A percentile compares a stretch with the other conserved stretches of the same genome.
phyloP scores from a whole-genome alignment of 176 grass and related monocot species.

The Oryza longistaminata region DNA sequence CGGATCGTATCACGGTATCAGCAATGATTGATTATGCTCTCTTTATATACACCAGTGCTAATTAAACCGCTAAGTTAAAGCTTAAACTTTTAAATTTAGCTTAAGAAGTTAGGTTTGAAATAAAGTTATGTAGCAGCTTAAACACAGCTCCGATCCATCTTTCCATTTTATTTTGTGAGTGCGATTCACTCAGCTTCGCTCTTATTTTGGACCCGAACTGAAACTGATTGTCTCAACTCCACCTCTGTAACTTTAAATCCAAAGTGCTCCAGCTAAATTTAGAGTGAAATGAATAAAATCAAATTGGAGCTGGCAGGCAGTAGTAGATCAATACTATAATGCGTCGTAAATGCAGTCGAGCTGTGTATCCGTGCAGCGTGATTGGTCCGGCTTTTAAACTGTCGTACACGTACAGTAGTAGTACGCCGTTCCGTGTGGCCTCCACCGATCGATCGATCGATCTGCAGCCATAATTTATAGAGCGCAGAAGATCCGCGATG shows the following conservation, averaged over 20 bases:
- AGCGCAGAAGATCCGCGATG: not conserved
- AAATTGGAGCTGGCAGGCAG: not conserved
- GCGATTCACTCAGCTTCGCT: too few species aligned
- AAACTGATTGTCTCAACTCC: too few species aligned
- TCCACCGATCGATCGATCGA: not conserved
- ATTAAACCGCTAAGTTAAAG: not conserved
- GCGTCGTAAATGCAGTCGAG: conserved; percentile 9
- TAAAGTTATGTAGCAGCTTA: too few species aligned
- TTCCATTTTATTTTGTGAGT: too few species aligned
- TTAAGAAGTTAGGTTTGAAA: too few species aligned
- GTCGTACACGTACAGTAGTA: not conserved
- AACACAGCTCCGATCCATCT: too few species aligned
- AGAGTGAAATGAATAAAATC: not conserved
- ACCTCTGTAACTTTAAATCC: too few species aligned
- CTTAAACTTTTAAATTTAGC: too few species aligned
- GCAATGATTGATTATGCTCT: not conserved
- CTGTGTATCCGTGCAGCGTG: conserved; percentile 5
- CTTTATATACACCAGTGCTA: not conserved
- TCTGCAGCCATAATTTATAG: too few species aligned
- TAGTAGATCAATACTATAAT: not conserved
- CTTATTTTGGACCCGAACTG: too few species aligned
- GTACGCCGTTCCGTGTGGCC: not conserved
- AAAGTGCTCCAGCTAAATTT: too few species aligned
- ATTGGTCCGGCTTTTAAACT: not conserved
- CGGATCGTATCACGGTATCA: not conserved